Conservation (phyloP, 2,329 filamentous ascomycete genomes). For the Ceratocystis smalleyi region DNA sequence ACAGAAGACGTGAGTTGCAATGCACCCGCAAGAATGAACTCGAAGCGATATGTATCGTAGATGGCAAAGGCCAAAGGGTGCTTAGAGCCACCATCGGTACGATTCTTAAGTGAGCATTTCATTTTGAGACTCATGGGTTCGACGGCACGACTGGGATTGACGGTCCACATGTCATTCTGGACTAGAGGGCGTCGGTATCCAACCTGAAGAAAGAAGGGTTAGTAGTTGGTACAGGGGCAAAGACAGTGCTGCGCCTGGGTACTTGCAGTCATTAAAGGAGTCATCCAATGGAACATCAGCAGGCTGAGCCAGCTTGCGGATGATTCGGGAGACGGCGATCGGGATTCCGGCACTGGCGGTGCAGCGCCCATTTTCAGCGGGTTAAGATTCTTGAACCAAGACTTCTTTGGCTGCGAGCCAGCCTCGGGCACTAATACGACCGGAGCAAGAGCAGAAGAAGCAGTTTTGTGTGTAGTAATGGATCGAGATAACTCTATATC, state of each 20-base stretch:
- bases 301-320: slow-evolving; percentile 57
- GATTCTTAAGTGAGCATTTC: slow-evolving; percentile 50
- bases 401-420: slow-evolving; percentile 18
- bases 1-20: slow-evolving; percentile 60
- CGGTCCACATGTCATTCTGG: slow-evolving; percentile 69
- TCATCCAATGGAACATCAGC: slow-evolving; percentile 81
- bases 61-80: slow-evolving; percentile 65
- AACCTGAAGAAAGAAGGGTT: slow-evolving; percentile 32
- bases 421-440: not conserved
- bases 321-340: slow-evolving; percentile 49
- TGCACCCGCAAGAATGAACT: slow-evolving; percentile 72
- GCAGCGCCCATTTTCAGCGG: slow-evolving; percentile 44
- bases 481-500: not conserved
- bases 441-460: not conserved
- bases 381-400: slow-evolving; percentile 49
- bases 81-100: slow-evolving; percentile 52
- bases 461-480: not conserved
- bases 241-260: not conserved
- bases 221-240: not conserved
- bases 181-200: slow-evolving; percentile 78
- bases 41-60: slow-evolving; percentile 69
- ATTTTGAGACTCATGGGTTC: slow-evolving; percentile 53
- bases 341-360: slow-evolving; percentile 40
- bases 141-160: slow-evolving; percentile 67
- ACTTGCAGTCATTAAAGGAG: slow-evolving; percentile 63